These are phyloP conservation scores for Suillus sp. DNA, from an alignment of 768 basidiomycete species.

Conservation along the genomic window DNA sequence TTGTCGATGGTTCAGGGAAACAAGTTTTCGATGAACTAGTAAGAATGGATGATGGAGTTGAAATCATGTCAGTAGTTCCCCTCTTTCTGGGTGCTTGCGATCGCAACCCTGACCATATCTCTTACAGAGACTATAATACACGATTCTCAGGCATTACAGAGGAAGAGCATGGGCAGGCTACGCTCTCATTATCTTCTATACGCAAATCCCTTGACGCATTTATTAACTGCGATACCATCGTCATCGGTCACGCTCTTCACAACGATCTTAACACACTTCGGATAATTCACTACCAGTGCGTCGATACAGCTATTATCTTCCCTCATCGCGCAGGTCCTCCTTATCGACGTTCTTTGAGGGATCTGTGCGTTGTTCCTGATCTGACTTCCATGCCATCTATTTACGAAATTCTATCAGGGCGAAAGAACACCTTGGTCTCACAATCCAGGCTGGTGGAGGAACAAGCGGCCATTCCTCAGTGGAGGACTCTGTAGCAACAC, in stretches of 20 bases:
- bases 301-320: conserved; percentile 88
- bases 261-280: conserved; percentile 93
- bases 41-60: conserved; percentile 76
- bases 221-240: conserved; percentile 78
- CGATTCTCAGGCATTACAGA: conserved; percentile 83
- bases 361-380: conserved; percentile 57
- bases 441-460: conserved; percentile 80
- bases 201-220: conserved; percentile 67
- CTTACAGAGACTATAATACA: conserved; percentile 82
- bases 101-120: conserved; percentile 9
- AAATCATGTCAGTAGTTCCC: conserved; percentile 61
- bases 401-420: conserved; percentile 50
- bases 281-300: conserved; percentile 79
- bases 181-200: conserved; percentile 65
- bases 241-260: conserved; percentile 90
- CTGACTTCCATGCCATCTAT: not conserved
- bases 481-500: conserved; percentile 86
- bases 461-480: conserved; percentile 84
- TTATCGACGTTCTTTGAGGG: conserved; percentile 77
- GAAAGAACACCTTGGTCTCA: conserved; percentile 76
- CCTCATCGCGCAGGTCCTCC: conserved; percentile 80
- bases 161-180: conserved; percentile 59
- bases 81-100: conserved; percentile 5
- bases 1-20: conserved; percentile 75
- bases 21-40: conserved; percentile 83